These are phyloP conservation scores for Paradendryphiella salina DNA, from an alignment of 2,329 filamentous ascomycete genomes.

Conservation along the genomic window DNA sequence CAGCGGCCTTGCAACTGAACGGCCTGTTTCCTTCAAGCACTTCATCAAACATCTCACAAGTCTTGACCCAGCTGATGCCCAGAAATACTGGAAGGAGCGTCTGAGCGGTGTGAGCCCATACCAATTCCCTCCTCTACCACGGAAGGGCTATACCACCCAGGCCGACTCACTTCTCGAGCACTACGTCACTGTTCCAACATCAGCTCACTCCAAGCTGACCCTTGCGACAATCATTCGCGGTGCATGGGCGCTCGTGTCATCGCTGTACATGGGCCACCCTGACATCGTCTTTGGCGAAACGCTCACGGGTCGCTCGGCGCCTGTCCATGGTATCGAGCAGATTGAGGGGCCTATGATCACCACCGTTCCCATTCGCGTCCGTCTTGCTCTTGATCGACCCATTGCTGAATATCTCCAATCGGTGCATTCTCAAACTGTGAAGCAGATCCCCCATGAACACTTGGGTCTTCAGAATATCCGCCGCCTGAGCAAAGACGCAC, in stretches of 20 bases:
- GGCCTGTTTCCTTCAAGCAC: constrained; percentile 49
- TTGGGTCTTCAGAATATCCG: constrained; percentile 64
- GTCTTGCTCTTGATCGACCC: constrained; percentile 49
- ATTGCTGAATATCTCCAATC: constrained; percentile 59
- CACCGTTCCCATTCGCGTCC: constrained; percentile 61
- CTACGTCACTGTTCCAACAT: constrained; percentile 48
- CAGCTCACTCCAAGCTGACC: constrained; percentile 49
- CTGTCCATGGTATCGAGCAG: constrained; percentile 53
- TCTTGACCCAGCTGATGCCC: constrained; percentile 47
- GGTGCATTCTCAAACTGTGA: constrained; percentile 60
- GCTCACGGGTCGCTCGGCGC: constrained; percentile 58
- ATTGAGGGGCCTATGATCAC: constrained; percentile 66
- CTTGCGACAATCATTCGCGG: constrained; percentile 58
- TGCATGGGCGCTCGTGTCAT: constrained; percentile 63
- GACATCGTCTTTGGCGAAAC: constrained; percentile 64
- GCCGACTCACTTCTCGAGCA: constrained; percentile 57
- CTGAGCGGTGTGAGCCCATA: constrained; percentile 52
- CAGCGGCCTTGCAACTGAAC: constrained; percentile 28
- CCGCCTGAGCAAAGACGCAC: constrained; percentile 40
- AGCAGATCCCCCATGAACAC: constrained; percentile 67
- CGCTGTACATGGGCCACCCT: constrained; percentile 58
- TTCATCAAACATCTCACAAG: constrained; percentile 56
- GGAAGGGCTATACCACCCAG: constrained; percentile 50
- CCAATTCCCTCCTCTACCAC: constrained; percentile 57
- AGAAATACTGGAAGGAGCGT: constrained; percentile 55